A percentile compares a stretch with the other conserved stretches of the same genome.
These are phyloP conservation scores for Capsella rubella DNA, from an alignment of 441 rosid species.

Conservation along the genomic window DNA sequence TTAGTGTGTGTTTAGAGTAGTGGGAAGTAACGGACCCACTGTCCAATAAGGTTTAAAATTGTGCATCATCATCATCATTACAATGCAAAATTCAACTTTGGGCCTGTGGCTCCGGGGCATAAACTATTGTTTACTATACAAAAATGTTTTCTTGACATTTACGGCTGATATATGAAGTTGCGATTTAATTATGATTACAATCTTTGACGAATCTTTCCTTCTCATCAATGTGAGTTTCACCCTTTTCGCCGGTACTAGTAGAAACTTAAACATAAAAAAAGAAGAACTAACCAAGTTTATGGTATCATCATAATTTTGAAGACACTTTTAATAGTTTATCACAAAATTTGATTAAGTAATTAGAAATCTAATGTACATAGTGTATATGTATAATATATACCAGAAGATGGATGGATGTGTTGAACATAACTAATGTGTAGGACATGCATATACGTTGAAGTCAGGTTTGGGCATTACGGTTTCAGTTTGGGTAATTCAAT, in stretches of 20 bases:
- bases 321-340: neutral
- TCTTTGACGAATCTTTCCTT: constrained; percentile 34
- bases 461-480: too few relatives aligned
- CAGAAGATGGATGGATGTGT: neutral
- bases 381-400: neutral
- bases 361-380: neutral
- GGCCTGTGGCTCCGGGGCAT: constrained; percentile 41
- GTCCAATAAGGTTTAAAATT: constrained; percentile 43
- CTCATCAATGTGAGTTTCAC: constrained; percentile 34
- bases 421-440: neutral
- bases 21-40: constrained; percentile 45
- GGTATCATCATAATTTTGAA: neutral
- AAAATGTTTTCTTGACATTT: constrained; percentile 38
- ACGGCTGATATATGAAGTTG: constrained; percentile 26
- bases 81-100: constrained; percentile 35
- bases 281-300: neutral
- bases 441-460: too few relatives aligned
- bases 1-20: constrained; percentile 36
- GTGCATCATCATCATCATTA: constrained; percentile 37
- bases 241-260: neutral
- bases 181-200: constrained; percentile 42
- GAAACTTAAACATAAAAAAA: neutral
- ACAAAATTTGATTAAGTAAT: neutral
- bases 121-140: constrained; percentile 36
- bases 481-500: too few relatives aligned